Evolutionary conservation across 495 filamentous ascomycete species (phyloP).

Genomic region (Schizothecium vesticola): DNA sequence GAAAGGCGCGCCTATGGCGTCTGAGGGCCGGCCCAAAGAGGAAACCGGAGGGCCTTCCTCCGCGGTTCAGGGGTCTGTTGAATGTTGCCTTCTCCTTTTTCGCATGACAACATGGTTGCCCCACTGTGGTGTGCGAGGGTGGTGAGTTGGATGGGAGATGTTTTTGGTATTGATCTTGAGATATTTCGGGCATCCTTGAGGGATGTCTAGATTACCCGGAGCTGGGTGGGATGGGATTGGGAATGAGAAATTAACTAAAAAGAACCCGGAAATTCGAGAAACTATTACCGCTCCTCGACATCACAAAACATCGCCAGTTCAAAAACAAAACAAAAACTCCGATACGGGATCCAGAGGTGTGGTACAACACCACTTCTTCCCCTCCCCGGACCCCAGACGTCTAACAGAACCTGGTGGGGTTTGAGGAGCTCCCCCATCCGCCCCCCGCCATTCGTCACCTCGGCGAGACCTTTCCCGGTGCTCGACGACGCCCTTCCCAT

Average conservation of each 20-base stretch:
- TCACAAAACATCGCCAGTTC: neutral
- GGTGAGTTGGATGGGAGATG: neutral
- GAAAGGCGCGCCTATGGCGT: neutral
- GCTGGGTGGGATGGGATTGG: neutral
- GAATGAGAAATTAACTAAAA: neutral
- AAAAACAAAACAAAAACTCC: neutral
- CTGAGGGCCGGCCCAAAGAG: constrained; percentile 24
- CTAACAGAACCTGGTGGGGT: constrained; percentile 1
- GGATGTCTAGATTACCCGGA: neutral
- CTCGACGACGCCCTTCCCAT: neutral
- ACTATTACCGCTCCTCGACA: neutral
- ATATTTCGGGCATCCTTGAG: neutral
- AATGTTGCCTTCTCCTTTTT: neutral
- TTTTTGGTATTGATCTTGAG: neutral
- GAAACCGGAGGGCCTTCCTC: constrained; percentile 28
- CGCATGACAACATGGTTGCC: neutral
- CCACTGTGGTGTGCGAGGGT: neutral
- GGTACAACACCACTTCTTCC: neutral
- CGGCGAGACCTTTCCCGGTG: constrained; percentile 18
- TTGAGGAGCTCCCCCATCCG: constrained; percentile 16
- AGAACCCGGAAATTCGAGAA: neutral
- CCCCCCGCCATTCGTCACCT: constrained; percentile 18
- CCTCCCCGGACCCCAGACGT: neutral
- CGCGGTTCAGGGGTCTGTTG: constrained; percentile 22
- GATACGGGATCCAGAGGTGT: neutral